Evolutionary conservation across 148 eudicot species (phyloP).

Genomic region (Amaranthus hypochondriacus): DNA sequence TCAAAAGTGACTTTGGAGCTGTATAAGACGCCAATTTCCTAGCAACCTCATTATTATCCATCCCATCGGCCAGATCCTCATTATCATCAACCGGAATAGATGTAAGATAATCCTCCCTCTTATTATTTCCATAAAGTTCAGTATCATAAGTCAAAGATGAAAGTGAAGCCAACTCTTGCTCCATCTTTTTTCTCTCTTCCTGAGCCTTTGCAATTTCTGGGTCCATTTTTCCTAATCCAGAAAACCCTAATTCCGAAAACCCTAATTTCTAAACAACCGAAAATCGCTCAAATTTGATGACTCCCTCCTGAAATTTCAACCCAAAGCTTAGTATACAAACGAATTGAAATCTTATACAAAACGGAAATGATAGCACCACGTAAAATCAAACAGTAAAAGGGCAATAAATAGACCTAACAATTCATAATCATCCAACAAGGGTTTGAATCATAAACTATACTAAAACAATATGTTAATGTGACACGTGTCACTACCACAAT

Average conservation of each 20-base stretch:
- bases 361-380: too few species aligned
- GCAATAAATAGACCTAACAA: too few species aligned
- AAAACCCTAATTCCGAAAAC: neutral
- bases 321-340: too few species aligned
- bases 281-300: too few species aligned
- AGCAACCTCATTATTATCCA: slow-evolving; percentile 59
- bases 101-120: slow-evolving; percentile 54
- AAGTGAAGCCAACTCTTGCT: slow-evolving; percentile 65
- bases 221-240: slow-evolving; percentile 31
- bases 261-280: neutral
- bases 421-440: neutral
- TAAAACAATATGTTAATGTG: too few species aligned
- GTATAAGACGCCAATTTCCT: slow-evolving; percentile 70
- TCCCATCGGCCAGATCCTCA: slow-evolving; percentile 50
- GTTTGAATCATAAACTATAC: too few species aligned
- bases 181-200: slow-evolving; percentile 84
- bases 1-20: slow-evolving; percentile 68
- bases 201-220: slow-evolving; percentile 73
- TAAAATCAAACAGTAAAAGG: too few species aligned
- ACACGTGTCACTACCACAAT: too few species aligned
- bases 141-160: slow-evolving; percentile 57
- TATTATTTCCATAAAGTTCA: slow-evolving; percentile 60
- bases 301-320: too few species aligned
- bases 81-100: slow-evolving; percentile 82
- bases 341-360: too few species aligned